Conservation (phyloP, 345 rosid species). For the Brassica rapa region DNA sequence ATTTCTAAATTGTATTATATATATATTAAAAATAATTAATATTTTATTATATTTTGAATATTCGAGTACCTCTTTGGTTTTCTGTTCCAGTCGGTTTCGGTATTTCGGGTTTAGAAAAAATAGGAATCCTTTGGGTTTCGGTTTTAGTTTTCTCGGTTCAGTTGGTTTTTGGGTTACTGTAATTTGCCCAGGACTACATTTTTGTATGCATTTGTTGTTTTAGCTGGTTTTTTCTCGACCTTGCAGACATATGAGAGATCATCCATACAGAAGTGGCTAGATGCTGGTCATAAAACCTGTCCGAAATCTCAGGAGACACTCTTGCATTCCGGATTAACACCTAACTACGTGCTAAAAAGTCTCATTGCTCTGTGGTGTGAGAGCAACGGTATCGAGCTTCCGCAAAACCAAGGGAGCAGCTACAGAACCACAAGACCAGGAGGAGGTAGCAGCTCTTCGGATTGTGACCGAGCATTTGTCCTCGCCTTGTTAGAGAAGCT, state of each 20-base stretch:
- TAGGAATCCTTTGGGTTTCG: too few species aligned
- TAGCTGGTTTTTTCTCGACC: slow-evolving; percentile 27
- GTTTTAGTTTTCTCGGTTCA: too few species aligned
- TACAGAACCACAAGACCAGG: slow-evolving; percentile 51
- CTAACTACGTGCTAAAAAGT: slow-evolving; percentile 90
- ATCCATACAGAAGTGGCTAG: slow-evolving; percentile 95
- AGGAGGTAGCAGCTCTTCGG: slow-evolving; percentile 60
- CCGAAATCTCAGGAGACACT: slow-evolving; percentile 98
- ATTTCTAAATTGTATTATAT: too few species aligned
- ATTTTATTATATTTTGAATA: too few species aligned
- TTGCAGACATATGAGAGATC: slow-evolving; percentile 95
- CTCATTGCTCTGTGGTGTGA: slow-evolving; percentile 95
- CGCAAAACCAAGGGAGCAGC: slow-evolving; percentile 68
- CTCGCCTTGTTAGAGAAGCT: slow-evolving; percentile 60
- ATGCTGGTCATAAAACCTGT: slow-evolving; percentile 93
- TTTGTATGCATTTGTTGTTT: slow-evolving; percentile 2
- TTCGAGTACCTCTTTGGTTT: too few species aligned
- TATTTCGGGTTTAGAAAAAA: too few species aligned
- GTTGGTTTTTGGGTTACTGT: too few species aligned
- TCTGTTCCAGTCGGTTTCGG: too few species aligned
- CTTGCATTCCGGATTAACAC: slow-evolving; percentile 80
- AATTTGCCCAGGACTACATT: too few species aligned
- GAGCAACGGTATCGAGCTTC: slow-evolving; percentile 89
- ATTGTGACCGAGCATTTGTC: slow-evolving; percentile 82
- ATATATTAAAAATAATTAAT: too few species aligned